Conservation (phyloP, 1,139 yeast species). For the Hansenula sp. region DNA sequence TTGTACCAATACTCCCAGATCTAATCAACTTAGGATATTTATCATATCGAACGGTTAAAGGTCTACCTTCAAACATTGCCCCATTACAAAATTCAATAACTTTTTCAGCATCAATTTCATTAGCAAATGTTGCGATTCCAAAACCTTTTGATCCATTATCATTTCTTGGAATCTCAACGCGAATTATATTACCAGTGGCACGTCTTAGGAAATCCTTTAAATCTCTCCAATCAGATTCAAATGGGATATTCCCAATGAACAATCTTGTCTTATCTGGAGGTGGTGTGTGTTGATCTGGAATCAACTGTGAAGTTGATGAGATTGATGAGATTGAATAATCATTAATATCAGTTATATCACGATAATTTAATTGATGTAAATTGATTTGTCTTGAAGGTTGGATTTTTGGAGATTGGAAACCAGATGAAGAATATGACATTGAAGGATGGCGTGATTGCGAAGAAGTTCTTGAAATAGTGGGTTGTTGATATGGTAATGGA, state of each 20-base stretch:
- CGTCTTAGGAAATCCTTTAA: conserved; percentile 44
- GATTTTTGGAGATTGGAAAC: not conserved
- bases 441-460: not conserved
- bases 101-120: conserved; percentile 52
- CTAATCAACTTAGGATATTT: conserved; percentile 23
- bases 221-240: conserved; percentile 51
- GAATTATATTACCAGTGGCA: conserved; percentile 36
- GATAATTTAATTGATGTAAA: conserved; percentile 1
- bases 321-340: conserved; percentile 12
- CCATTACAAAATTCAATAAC: conserved; percentile 66
- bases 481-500: not conserved
- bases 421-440: not conserved
- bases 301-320: conserved; percentile 7
- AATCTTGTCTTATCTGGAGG: conserved; percentile 36
- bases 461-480: not conserved
- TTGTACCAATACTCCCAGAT: not conserved
- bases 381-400: conserved; percentile 2
- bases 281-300: not conserved
- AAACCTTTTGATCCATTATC: conserved; percentile 78
- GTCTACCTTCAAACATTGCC: conserved; percentile 61
- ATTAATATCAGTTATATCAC: not conserved
- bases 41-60: conserved; percentile 67
- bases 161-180: conserved; percentile 54
- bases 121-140: conserved; percentile 68
- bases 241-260: conserved; percentile 61